Evolutionary conservation across 352 stramenopile genomes (phyloP).

Genomic region (Phytopythium mirpurense): DNA sequence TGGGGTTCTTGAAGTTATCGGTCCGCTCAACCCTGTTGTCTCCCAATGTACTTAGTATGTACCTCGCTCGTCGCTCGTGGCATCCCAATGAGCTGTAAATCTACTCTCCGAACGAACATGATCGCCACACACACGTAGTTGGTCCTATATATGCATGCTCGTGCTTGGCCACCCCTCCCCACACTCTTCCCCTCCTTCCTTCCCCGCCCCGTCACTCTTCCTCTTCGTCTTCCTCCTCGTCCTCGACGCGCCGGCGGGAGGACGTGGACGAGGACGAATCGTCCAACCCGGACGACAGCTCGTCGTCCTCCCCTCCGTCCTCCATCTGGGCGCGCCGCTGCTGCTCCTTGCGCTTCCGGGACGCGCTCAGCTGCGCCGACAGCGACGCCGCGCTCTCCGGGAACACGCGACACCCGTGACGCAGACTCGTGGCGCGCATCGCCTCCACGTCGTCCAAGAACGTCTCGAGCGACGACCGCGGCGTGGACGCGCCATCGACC

Average conservation of each 20-base stretch:
- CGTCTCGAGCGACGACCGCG: conserved; percentile 23
- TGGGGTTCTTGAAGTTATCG: too few species aligned
- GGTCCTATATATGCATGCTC: too few species aligned
- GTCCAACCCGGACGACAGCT: conserved; percentile 25
- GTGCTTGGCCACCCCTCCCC: too few species aligned
- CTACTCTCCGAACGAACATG: background rate
- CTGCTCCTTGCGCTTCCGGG: conserved; percentile 13
- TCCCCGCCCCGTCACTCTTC: conserved; percentile 7
- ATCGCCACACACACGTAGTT: too few species aligned
- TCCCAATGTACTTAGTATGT: too few species aligned
- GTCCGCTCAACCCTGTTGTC: too few species aligned
- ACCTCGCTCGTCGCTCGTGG: too few species aligned
- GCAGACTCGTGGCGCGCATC: conserved; percentile 29
- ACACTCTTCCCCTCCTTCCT: background rate
- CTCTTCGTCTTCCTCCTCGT: conserved; percentile 17
- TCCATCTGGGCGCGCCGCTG: conserved; percentile 5
- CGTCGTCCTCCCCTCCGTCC: conserved; percentile 6
- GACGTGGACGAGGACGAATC: conserved; percentile 28
- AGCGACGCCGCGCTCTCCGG: conserved; percentile 15
- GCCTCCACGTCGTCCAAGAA: conserved; percentile 29
- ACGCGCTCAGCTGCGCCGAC: conserved; percentile 7
- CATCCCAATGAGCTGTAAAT: too few species aligned
- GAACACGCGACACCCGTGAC: conserved; percentile 31
- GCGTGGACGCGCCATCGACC: background rate
- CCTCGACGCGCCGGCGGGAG: conserved; percentile 19